These are phyloP conservation scores for Meripilus lineatus DNA, from an alignment of 1,284 basidiomycete species.

Conservation along the genomic window DNA sequence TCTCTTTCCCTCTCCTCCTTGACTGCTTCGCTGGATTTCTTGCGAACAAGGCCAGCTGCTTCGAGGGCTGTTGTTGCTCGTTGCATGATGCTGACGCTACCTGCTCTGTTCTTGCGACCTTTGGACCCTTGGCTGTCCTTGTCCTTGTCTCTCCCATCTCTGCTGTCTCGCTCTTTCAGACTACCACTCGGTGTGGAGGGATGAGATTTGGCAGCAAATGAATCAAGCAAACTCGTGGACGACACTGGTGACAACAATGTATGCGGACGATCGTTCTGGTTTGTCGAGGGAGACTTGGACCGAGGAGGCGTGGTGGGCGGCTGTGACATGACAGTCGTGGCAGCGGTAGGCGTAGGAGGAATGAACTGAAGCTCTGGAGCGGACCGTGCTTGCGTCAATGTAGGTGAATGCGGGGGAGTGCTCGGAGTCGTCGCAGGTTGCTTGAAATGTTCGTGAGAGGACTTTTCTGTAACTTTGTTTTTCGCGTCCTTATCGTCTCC, in stretches of 20 bases:
- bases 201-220: slow-evolving; percentile 48
- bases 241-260: slow-evolving; percentile 61
- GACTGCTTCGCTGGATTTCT: slow-evolving; percentile 72
- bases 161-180: slow-evolving; percentile 39
- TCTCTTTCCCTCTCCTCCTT: slow-evolving; percentile 53
- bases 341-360: slow-evolving; percentile 65
- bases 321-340: slow-evolving; percentile 30
- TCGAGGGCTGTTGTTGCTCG: slow-evolving; percentile 86
- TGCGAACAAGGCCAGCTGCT: slow-evolving; percentile 73
- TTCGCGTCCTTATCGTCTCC: slow-evolving; percentile 15
- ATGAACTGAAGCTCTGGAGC: slow-evolving; percentile 63
- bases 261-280: too few relatives aligned
- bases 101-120: slow-evolving; percentile 63
- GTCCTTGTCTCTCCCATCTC: slow-evolving; percentile 30
- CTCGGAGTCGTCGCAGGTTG: slow-evolving; percentile 10
- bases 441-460: slow-evolving; percentile 14
- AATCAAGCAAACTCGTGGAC: slow-evolving; percentile 38
- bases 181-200: slow-evolving; percentile 63
- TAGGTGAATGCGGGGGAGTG: too few relatives aligned
- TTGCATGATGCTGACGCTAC: slow-evolving; percentile 91
- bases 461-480: slow-evolving; percentile 11
- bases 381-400: slow-evolving; percentile 22
- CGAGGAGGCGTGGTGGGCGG: slow-evolving; percentile 50
- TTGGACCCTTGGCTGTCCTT: slow-evolving; percentile 36
- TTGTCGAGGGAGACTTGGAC: slow-evolving; percentile 42